phyloP scores from a whole-genome alignment of 78 protist species.

The Protostelium mycophagum region DNA sequence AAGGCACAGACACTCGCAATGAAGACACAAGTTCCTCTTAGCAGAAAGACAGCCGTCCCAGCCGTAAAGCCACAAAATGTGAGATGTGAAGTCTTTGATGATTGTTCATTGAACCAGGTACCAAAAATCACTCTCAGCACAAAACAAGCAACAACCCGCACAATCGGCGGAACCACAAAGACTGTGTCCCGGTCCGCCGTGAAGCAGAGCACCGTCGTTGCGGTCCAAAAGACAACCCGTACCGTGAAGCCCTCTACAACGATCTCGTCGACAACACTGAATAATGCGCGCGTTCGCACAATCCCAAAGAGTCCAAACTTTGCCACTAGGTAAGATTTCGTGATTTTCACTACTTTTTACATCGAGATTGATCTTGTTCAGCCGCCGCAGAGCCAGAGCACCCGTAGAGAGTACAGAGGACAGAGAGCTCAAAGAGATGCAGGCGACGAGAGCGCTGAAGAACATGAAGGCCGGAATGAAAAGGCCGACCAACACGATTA shows the following conservation, averaged over 20 bases:
- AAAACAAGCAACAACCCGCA: not conserved
- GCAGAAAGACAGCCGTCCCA: no score
- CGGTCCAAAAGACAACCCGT: no score
- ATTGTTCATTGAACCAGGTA: not conserved
- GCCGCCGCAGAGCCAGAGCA: not conserved
- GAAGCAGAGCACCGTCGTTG: not conserved
- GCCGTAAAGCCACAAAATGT: no score
- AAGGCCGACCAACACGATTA: not conserved
- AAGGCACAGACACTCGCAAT: no score
- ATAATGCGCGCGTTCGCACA: not conserved
- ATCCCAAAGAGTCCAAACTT: not conserved
- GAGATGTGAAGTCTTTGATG: no score
- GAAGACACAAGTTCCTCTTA: no score
- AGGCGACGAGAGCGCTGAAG: not conserved
- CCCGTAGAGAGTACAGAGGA: not conserved
- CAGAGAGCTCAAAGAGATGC: not conserved
- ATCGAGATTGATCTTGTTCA: not conserved
- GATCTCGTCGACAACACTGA: not conserved
- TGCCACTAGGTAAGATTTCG: not conserved
- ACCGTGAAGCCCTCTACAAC: no score
- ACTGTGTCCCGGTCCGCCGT: not conserved
- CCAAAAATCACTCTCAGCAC: not conserved
- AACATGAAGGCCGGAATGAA: not conserved
- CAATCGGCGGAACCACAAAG: not conserved
- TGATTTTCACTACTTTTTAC: not conserved